Percentiles rank a stretch among this genome's conserved stretches.
phyloP scores from a whole-genome alignment of 1,139 yeast genomes.

The Yamadazyma atlantica region DNA sequence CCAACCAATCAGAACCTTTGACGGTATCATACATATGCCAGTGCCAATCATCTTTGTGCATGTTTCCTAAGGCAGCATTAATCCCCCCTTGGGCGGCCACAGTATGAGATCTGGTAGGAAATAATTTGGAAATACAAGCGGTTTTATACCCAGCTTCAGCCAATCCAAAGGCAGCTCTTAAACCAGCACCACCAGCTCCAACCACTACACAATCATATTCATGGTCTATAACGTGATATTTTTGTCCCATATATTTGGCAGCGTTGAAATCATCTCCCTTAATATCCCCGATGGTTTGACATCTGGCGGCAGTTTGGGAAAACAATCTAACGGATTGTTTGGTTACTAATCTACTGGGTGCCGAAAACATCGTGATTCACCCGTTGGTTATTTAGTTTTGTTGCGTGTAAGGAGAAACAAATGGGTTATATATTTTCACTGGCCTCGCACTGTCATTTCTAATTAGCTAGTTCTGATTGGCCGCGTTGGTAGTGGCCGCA shows the following conservation, averaged over 20 bases:
- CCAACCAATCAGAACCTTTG: conserved; percentile 99
- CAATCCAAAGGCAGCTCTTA: conserved; percentile 96
- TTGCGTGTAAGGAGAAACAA: background rate
- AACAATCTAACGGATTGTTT: conserved; percentile 20
- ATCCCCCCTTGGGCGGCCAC: conserved; percentile 99
- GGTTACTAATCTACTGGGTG: conserved; percentile 8
- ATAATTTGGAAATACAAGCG: conserved; percentile 94
- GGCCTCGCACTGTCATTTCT: background rate
- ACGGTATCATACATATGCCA: conserved; percentile 99
- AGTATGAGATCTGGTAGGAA: conserved; percentile 98
- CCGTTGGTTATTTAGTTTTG: background rate
- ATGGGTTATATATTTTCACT: background rate
- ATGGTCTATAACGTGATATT: conserved; percentile 92
- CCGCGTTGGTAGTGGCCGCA: background rate
- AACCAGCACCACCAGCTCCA: conserved; percentile 99
- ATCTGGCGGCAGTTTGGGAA: conserved; percentile 28
- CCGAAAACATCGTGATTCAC: conserved; percentile 11
- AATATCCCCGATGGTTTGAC: conserved; percentile 45
- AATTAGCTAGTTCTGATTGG: conserved; percentile 7
- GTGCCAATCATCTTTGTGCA: conserved; percentile 98
- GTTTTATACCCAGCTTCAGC: conserved; percentile 97
- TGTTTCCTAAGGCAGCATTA: conserved; percentile 95
- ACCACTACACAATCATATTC: conserved; percentile 97
- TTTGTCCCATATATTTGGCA: conserved; percentile 58
- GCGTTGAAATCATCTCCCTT: conserved; percentile 54